phyloP scores from a whole-genome alignment of 768 basidiomycete genomes.

The Suillus occidentalis region DNA sequence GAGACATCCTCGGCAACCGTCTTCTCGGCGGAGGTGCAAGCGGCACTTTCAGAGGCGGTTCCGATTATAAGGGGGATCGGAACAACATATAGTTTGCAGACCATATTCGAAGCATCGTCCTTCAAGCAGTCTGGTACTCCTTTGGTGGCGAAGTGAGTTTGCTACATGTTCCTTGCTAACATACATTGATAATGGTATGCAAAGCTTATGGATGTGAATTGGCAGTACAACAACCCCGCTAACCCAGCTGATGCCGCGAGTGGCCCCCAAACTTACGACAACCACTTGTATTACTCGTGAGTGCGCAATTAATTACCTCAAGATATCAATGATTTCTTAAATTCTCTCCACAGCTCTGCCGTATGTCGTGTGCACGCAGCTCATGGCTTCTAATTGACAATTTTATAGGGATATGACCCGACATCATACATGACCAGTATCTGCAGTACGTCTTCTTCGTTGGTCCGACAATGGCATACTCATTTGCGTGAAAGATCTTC shows the following conservation, averaged over 20 bases:
- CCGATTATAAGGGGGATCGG: conserved; percentile 37
- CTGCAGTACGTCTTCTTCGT: conserved; percentile 55
- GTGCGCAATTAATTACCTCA: conserved; percentile 19
- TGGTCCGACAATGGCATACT: not conserved
- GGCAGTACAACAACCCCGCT: conserved; percentile 68
- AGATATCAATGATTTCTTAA: conserved; percentile 1
- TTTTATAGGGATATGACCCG: conserved; percentile 60
- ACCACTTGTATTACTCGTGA: conserved; percentile 76
- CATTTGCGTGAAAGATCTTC: conserved; percentile 46
- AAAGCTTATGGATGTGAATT: conserved; percentile 81
- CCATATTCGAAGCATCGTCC: conserved; percentile 23
- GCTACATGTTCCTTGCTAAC: not conserved
- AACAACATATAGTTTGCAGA: conserved; percentile 18
- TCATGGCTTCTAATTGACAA: not conserved
- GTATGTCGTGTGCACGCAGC: conserved; percentile 33
- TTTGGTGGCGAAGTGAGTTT: conserved; percentile 40
- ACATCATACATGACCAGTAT: conserved; percentile 64
- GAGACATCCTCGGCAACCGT: conserved; percentile 15
- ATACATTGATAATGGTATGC: not conserved
- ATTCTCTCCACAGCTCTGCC: conserved; percentile 46
- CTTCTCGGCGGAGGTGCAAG: conserved; percentile 31
- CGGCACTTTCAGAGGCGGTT: conserved; percentile 35
- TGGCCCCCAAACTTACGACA: conserved; percentile 76
- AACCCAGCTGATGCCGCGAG: conserved; percentile 70
- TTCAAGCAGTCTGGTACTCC: conserved; percentile 22